Conservation (phyloP, 768 basidiomycete genomes). For the Russula ochroleuca region DNA sequence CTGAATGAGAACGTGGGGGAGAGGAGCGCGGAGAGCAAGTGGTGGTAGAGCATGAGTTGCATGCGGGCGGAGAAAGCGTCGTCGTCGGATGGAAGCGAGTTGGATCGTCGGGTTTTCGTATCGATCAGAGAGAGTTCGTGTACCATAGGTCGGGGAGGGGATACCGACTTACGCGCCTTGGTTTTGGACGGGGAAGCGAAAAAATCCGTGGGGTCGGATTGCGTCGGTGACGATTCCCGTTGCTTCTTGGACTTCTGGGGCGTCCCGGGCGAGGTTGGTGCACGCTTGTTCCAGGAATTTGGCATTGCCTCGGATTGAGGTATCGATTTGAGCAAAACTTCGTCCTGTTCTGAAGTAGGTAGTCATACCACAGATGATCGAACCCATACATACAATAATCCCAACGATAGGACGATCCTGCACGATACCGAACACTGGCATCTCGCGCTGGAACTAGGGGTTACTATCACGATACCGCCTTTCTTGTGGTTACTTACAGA, state of each 20-base stretch:
- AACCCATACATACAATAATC: conserved; percentile 54
- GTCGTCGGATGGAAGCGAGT: conserved; percentile 50
- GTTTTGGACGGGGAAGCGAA: conserved; percentile 19
- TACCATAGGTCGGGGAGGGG: neutral
- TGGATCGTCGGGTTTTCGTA: conserved; percentile 60
- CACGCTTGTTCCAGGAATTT: conserved; percentile 24
- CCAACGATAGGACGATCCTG: conserved; percentile 63
- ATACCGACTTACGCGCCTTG: neutral
- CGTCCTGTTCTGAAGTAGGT: conserved; percentile 43
- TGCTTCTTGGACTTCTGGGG: conserved; percentile 34
- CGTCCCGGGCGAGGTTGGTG: conserved; percentile 28
- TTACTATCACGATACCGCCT: neutral
- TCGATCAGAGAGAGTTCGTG: conserved; percentile 51
- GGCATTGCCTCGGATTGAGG: conserved; percentile 9
- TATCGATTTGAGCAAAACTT: conserved; percentile 37
- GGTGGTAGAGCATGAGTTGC: conserved; percentile 76
- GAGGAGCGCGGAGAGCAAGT: conserved; percentile 54
- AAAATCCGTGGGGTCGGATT: conserved; percentile 29
- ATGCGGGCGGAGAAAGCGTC: conserved; percentile 58
- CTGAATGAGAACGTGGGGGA: conserved; percentile 46
- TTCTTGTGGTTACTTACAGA: conserved; percentile 43
- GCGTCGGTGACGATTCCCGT: conserved; percentile 24
- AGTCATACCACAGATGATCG: neutral
- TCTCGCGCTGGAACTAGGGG: conserved; percentile 55
- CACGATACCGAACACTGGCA: conserved; percentile 77